phyloP scores from a whole-genome alignment of 306 rosid genomes.

The Prunus fruticosa region DNA sequence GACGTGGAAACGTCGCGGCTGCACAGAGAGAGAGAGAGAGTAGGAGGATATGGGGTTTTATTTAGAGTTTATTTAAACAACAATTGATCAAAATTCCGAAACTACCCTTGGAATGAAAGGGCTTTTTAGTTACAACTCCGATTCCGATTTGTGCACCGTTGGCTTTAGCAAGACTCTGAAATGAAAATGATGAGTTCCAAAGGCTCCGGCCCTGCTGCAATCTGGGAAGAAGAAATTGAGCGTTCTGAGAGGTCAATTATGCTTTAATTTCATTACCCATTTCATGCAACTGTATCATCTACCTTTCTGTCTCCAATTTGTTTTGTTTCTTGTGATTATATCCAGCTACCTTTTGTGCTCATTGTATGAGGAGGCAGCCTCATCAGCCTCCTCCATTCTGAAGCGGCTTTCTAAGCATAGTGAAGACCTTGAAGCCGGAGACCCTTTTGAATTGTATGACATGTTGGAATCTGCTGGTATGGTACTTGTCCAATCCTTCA shows the following conservation, averaged over 20 bases:
- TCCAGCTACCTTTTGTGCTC: constrained; percentile 76
- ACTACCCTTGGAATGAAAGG: too few relatives aligned
- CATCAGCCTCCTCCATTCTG: constrained; percentile 58
- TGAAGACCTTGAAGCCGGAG: neutral
- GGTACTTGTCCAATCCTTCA: constrained; percentile 72
- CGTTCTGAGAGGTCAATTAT: constrained; percentile 59
- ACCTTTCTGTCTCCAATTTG: neutral
- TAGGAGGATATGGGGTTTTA: too few relatives aligned
- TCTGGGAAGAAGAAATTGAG: constrained; percentile 62
- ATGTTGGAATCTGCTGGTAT: constrained; percentile 66
- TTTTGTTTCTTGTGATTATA: neutral
- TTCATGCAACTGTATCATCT: neutral
- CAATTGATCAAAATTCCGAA: too few relatives aligned
- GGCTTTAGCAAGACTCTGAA: too few relatives aligned
- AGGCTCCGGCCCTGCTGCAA: constrained; percentile 1
- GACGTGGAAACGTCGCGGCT: too few relatives aligned
- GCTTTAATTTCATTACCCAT: neutral
- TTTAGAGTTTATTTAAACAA: too few relatives aligned
- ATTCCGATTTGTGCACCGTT: too few relatives aligned
- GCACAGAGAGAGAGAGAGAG: too few relatives aligned
- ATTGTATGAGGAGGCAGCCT: constrained; percentile 63
- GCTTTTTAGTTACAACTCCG: too few relatives aligned
- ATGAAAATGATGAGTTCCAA: neutral
- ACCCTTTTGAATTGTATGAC: constrained; percentile 35
- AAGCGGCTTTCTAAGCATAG: constrained; percentile 29